These are phyloP conservation scores for Diophrys sp. DNA, from an alignment of 73 alveolate genomes.

Conservation along the genomic window DNA sequence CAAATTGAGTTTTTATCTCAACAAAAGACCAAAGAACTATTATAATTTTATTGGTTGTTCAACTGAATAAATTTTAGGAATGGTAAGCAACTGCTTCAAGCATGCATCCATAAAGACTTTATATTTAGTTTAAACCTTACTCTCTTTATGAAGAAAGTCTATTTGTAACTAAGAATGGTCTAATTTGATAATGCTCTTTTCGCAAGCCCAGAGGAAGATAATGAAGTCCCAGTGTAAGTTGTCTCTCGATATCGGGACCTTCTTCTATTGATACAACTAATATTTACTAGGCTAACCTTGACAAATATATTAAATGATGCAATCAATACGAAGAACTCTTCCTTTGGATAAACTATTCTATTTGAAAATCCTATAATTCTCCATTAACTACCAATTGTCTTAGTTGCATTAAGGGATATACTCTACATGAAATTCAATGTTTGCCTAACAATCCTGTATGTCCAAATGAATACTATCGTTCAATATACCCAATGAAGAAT, in stretches of 20 bases:
- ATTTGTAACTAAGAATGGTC: not conserved
- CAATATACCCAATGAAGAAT: too few species aligned
- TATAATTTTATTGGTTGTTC: too few species aligned
- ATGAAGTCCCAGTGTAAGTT: not conserved
- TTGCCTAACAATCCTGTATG: not conserved
- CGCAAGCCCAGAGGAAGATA: not conserved
- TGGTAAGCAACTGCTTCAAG: not conserved
- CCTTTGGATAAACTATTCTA: not conserved
- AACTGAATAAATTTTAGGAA: too few species aligned
- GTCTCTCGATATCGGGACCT: not conserved
- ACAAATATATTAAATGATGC: not conserved
- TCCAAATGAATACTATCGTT: not conserved
- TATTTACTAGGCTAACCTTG: not conserved
- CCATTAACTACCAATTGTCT: not conserved
- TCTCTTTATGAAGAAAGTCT: not conserved
- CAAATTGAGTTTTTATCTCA: not conserved
- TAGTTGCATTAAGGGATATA: not conserved
- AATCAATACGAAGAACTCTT: not conserved
- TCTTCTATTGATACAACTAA: not conserved
- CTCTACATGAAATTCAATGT: not conserved
- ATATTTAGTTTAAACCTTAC: too few species aligned
- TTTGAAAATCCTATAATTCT: not conserved
- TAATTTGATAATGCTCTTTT: not conserved
- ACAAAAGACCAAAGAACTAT: not conserved
- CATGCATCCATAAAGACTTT: not conserved